Evolutionary conservation across 2,329 filamentous ascomycete genomes (phyloP), one percentile per base, ranked within the genome.

Genomic region (Xylaria sp.): DNA sequence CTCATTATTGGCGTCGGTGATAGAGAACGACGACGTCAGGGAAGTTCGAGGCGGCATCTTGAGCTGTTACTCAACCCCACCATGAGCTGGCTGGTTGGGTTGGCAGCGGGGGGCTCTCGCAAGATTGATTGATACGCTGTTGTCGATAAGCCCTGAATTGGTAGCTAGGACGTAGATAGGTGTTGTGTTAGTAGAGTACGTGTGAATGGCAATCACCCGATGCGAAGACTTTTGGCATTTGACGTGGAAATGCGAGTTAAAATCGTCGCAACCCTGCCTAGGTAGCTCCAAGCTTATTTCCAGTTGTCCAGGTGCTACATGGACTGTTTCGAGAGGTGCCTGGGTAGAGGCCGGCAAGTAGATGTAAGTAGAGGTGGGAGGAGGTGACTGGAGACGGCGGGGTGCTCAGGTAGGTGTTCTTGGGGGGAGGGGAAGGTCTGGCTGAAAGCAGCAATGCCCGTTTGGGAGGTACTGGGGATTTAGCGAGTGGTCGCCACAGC

Each of bases 1-100:
- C 83, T 98, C 95, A 81, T 97, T 97, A 82, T 93, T 95, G 81
- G 92, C 88, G 85, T 97, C 93, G 77, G 93, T 93, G 77, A 97
- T 92, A 74, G 93, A 94, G 82, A 97, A 97, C 73, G 93, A 96
- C 79, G 92, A 93, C 71, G 93, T 96, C 79, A 97, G 86, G 74
- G 93, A 91, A 77, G 92, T 89, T 87, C 93, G 90, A 79, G 93
- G 93, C 83, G 94, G 94, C 94, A 97, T 97, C 83, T 86, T 86
- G 85, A 85, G 82, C 70, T 65, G 57, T 61, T 70, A 72, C 67
- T 73, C 71, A 74, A 77, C 75, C 84, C 85, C 84, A 86, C 86
- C 87, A 88, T 86, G 81, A 82, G 80, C 73, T 74, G 74, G 67
- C 73, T 74, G 71, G 73, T 69, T 67, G 76, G 83, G 85, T 64